Evolutionary conservation across 192 early-diverging fungal species (phyloP).

Genomic region (Phycomyces blakesleeanus): DNA sequence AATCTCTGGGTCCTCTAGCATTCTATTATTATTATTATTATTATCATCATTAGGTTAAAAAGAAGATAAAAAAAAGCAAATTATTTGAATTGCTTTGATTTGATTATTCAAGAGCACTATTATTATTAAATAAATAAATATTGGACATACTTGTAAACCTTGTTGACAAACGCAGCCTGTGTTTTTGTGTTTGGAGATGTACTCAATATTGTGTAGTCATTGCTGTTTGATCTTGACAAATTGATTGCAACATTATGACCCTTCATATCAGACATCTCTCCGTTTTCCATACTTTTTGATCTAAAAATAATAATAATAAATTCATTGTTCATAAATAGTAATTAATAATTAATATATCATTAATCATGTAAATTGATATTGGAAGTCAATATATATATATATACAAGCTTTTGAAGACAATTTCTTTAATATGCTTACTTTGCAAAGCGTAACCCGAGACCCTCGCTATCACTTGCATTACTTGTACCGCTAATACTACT

Average conservation of each 20-base stretch:
- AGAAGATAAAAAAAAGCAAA: too few relatives aligned
- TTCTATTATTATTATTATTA: too few relatives aligned
- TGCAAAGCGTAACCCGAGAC: neutral
- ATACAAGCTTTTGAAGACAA: neutral
- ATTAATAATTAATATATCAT: too few relatives aligned
- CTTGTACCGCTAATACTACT: constrained; percentile 7
- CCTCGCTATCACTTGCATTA: constrained; percentile 4
- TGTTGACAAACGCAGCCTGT: constrained; percentile 49
- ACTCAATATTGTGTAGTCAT: neutral
- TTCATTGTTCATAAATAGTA: too few relatives aligned
- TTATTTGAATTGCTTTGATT: too few relatives aligned
- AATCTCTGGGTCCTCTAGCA: constrained; percentile 68
- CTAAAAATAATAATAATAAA: neutral
- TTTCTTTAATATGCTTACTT: constrained; percentile 2
- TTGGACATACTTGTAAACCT: constrained; percentile 42
- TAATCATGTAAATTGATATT: too few relatives aligned
- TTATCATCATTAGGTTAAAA: too few relatives aligned
- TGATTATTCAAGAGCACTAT: too few relatives aligned
- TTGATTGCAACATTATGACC: neutral
- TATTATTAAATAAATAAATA: too few relatives aligned
- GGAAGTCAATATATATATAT: neutral
- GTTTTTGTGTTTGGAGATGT: constrained; percentile 31
- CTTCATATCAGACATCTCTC: neutral
- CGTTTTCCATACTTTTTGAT: constrained; percentile 4
- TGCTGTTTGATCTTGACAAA: neutral